Evolutionary conservation across 2,329 filamentous ascomycete genomes (phyloP), one percentile per base, ranked within the genome.

Genomic region (Eutypa lata): DNA sequence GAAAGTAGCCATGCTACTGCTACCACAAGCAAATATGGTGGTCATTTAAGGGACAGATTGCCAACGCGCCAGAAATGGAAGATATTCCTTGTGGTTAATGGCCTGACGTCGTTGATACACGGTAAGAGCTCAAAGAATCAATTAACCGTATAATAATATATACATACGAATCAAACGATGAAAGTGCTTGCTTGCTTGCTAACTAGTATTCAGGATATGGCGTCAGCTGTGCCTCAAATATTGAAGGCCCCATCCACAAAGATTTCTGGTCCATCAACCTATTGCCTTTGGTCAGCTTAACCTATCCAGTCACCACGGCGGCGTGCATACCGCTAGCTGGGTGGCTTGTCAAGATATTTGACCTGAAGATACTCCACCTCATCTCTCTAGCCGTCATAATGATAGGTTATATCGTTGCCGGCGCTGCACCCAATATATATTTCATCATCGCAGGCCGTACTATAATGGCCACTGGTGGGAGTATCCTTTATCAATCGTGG

Each of bases 221-320:
- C 54, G 65, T 73, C 7, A 71, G 71, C 55, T 74, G 77, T 51
- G 73, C 77, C 18, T 76, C 80, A 7, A 78, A 83, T 57, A 78
- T 81, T 47, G 84, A 84, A 63, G 71, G 70, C 8, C 80, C 79
- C 3, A 76, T 86, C 47, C 85, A 86, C 64, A 70, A 78, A 49
- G 79, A 77, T 21, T 72, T 73, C 44, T 67, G 68, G 5, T 59
- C 68, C 11, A 67, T 75, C 37, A 65, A 71, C 35, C 61, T 73
- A 2, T 61, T 75, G 6, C 67, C 70, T 3, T 74, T 72, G 73
- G 63, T 75, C n/a, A 65, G 62, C 24, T 60, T 73, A 13, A 66
- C 64, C 7, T 73, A 71, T 53, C 67, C 67, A 0, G 56, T 70
- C 13, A 66, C 63, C 51, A 67, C 67, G 54, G 64, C 71, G 16